Evolutionary conservation across 768 basidiomycete species (phyloP).

Genomic region (Suillus fuscotomentosus): DNA sequence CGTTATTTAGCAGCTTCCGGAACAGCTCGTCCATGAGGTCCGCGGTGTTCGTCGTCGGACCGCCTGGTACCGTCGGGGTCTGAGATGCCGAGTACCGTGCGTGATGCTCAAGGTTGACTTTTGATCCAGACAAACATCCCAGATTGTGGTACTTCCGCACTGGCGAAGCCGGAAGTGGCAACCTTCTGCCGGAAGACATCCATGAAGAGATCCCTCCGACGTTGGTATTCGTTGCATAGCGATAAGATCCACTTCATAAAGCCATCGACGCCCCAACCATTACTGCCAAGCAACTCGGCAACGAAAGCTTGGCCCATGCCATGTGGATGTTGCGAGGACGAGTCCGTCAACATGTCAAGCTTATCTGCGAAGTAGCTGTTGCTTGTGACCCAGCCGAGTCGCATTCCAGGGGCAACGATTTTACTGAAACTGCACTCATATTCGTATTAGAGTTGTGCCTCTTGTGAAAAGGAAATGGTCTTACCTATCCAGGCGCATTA

Average conservation of each 20-base stretch:
- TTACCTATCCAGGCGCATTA: conserved; percentile 45
- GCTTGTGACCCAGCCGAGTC: conserved; percentile 50
- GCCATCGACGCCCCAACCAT: conserved; percentile 44
- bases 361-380: conserved; percentile 40
- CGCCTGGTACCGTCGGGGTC: conserved; percentile 15
- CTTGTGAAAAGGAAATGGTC: conserved; percentile 6
- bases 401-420: conserved; percentile 52
- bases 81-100: conserved; percentile 33
- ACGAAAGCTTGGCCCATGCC: conserved; percentile 48
- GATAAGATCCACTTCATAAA: conserved; percentile 47
- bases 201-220: conserved; percentile 49
- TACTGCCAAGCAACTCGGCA: conserved; percentile 38
- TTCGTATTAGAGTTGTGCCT: background rate
- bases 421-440: conserved; percentile 41
- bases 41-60: conserved; percentile 37
- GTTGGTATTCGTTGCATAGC: conserved; percentile 50
- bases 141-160: conserved; percentile 35
- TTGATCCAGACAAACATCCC: conserved; percentile 61
- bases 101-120: conserved; percentile 41
- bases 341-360: conserved; percentile 43
- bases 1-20: conserved; percentile 37
- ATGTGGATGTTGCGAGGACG: conserved; percentile 49
- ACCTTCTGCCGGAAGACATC: conserved; percentile 36
- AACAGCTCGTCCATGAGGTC: conserved; percentile 50
- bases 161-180: conserved; percentile 30